Conservation (phyloP, 306 rosid genomes). For the Lathyrus tuberosus region DNA sequence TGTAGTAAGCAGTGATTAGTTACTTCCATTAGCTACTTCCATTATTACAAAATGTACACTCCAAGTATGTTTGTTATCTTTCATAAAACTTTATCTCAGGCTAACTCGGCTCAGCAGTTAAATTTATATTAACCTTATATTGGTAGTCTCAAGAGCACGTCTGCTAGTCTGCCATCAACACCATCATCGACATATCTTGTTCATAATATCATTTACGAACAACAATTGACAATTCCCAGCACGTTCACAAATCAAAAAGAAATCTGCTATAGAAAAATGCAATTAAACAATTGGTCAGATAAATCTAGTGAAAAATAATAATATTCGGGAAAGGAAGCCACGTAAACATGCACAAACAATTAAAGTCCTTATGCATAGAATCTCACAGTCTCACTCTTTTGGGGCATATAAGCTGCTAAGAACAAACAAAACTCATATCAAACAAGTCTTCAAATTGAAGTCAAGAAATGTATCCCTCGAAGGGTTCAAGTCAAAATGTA, state of each 20-base stretch:
- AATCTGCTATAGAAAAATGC: constrained; percentile 18
- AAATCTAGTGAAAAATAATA: not conserved
- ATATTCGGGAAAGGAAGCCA: constrained; percentile 8
- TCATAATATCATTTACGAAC: constrained; percentile 15
- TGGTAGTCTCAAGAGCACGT: constrained; percentile 30
- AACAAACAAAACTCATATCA: no score
- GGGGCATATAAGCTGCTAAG: constrained; percentile 8
- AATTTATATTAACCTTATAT: constrained; percentile 23
- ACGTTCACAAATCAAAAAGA: constrained; percentile 34
- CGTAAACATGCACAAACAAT: constrained; percentile 28
- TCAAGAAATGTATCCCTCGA: constrained; percentile 3
- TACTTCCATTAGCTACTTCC: constrained; percentile 60
- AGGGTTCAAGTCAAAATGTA: constrained; percentile 26
- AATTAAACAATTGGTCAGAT: constrained; percentile 36
- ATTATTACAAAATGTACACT: constrained; percentile 40
- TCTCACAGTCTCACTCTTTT: constrained; percentile 16
- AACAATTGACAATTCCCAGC: constrained; percentile 43
- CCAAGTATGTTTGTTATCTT: no score
- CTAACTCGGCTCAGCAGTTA: no score
- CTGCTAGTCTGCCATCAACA: constrained; percentile 38
- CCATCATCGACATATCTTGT: constrained; percentile 37
- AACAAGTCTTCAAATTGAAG: constrained; percentile 14
- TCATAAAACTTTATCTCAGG: not conserved
- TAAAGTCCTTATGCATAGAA: constrained; percentile 2
- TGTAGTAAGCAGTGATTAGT: no score